Percentiles rank a stretch among this genome's conserved stretches.
These are phyloP conservation scores for Cydonia oblonga DNA, from an alignment of 331 rosid species.

Conservation along the genomic window DNA sequence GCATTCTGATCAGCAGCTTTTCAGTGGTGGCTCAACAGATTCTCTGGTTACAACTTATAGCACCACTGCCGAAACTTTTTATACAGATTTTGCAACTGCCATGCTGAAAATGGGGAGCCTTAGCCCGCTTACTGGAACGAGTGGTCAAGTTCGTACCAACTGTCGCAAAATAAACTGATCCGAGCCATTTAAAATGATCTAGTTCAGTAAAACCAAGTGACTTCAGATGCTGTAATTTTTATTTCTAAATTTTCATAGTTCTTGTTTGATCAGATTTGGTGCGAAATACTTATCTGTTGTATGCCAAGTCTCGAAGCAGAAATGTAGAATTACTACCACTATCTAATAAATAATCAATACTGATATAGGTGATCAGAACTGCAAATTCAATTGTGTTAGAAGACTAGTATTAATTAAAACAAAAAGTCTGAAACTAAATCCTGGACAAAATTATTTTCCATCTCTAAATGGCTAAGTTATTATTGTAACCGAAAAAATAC, in stretches of 20 bases:
- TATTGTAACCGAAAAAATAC: no score
- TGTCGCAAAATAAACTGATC: slow-evolving; percentile 42
- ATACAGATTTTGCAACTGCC: slow-evolving; percentile 52
- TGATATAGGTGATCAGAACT: neutral
- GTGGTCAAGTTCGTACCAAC: slow-evolving; percentile 54
- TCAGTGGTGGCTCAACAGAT: slow-evolving; percentile 60
- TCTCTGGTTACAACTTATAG: slow-evolving; percentile 50
- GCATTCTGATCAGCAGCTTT: slow-evolving; percentile 81
- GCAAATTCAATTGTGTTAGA: neutral
- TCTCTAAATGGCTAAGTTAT: no score
- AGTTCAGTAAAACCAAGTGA: neutral
- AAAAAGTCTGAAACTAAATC: no score
- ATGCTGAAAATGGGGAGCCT: slow-evolving; percentile 77
- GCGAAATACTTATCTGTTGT: neutral
- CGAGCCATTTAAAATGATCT: neutral
- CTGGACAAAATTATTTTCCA: no score
- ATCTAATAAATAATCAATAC: neutral
- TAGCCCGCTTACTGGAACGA: slow-evolving; percentile 45
- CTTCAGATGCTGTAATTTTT: no score
- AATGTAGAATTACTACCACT: neutral
- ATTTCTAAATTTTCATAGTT: neutral
- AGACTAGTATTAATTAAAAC: neutral
- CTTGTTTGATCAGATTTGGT: neutral
- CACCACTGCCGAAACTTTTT: slow-evolving; percentile 34
- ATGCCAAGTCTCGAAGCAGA: neutral